Base-by-base conservation (phyloP, 1,139 yeast species). In the Citeromyces hawaiiensis region DNA sequence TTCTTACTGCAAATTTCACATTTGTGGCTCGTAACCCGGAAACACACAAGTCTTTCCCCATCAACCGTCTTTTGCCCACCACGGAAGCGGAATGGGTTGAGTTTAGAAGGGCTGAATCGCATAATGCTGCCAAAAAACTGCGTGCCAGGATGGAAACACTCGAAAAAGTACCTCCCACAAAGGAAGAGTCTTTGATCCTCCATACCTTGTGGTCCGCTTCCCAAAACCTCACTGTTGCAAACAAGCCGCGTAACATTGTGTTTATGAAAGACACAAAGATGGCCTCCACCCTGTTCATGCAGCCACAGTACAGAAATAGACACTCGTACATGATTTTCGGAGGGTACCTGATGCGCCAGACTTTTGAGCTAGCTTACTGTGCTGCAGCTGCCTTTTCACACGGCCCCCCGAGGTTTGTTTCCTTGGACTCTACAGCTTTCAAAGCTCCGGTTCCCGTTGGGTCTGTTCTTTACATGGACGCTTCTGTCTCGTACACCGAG, bases 361-460 rank as follows among this genome's bases (percentile, higher is more conserved):
- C 95, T 4, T 87, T 87, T 57, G 96, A 87, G 57, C 71, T 87
- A 51, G 96, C 95, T 2, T 87, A 87, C 57, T 83, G 94, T 59
- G 77, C 93, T 14, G 85, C 95, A 10, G 94, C 95, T 4, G 85
- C 93, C 2, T 85, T 87, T 52, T 68, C 94, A 1, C 76, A 76
- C 46, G 77, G 88, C 10, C 76, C 81, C 39, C 96, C 96, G 33
- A 68, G 96, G 52, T 87, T 87, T 50, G 86, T 86, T 6, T 83
- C 95, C 2, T 68, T 87, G 50, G 96, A 87, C 56, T 80, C 94
- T 18, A 86, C 95, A 38, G 83, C 94, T 17, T 87, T 87, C 66
- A 78, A 83, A 51, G 83, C 87, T 19, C 96, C 96, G 1, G 96
- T 87, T 4, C 96, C 96, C 1, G 96, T 87, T 17, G 96, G 96